Base-by-base conservation (phyloP, 179 eudicot species). In the Nepenthes alata region DNA sequence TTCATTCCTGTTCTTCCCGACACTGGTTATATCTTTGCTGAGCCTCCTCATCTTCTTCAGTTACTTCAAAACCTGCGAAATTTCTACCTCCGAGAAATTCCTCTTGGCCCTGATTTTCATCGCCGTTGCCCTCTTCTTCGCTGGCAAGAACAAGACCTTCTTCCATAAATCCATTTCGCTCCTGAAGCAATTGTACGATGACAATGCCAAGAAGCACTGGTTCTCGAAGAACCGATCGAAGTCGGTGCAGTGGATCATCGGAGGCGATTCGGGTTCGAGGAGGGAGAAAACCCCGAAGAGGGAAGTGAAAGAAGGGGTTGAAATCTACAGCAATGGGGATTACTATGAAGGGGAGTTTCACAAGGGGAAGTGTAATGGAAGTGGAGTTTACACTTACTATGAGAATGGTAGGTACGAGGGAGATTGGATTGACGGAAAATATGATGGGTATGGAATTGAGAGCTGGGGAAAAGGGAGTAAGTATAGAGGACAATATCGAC, bases 371-470 rank as follows among this genome's bases (percentile, higher is more conserved):
- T 76, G 96, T 45, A 88, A 82, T 47, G 97, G 96, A 0, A 88
- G 87, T 60, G 97, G 96, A 0, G 97, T 91, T 1, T 88, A 91
- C 61, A 82, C 73, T 35, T 88, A 84, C 79, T 77, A 70, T 37
- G 80, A 70, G 4, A 90, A 82, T 36, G 96, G 97, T 12, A 75
- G 96, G 41, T 90, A 90, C 53, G 97, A 90, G 55, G 97, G 97
- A 1, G 96, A 90, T 71, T 90, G 97, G 97, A 70, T 88, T 7
- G 96, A 88, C 45, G 91, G 95, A 10, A 81, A 54, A 36, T 88
- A 86, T 55, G 97, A 91, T 64, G 97, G 97, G 15, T 78, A 79
- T 65, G 97, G 97, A 14, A 80, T 91, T 2, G 97, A 91, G 73
- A 81, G 87, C 57, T 91, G 97, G 97, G 84, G 89, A 0, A 77